Evolutionary conservation across 192 early-diverging fungal genomes (phyloP).

Genomic region (Phycomyces nitens): DNA sequence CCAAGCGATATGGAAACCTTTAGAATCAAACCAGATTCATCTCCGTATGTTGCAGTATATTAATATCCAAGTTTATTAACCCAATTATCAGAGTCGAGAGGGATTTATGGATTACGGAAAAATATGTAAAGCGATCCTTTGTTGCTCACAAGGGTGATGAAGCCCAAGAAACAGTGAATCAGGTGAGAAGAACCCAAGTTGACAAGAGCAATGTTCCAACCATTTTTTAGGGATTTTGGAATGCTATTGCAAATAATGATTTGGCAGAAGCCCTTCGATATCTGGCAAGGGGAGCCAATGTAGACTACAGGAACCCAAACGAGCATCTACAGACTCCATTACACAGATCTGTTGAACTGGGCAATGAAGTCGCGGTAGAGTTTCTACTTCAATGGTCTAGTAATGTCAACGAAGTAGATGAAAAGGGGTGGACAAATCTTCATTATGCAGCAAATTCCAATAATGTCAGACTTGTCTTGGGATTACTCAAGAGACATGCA

Average conservation of each 20-base stretch:
- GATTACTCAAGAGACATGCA: constrained; percentile 69
- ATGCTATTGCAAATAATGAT: constrained; percentile 55
- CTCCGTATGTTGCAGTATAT: constrained; percentile 28
- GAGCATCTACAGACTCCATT: constrained; percentile 59
- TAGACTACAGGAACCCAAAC: constrained; percentile 62
- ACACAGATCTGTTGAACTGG: constrained; percentile 58
- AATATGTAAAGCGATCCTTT: constrained; percentile 63
- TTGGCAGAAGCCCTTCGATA: constrained; percentile 54
- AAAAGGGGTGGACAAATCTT: constrained; percentile 63
- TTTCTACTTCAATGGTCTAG: constrained; percentile 79
- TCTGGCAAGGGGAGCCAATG: constrained; percentile 69
- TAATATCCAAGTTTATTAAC: not conserved
- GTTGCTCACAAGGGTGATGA: constrained; percentile 31
- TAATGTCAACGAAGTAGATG: constrained; percentile 62
- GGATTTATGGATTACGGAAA: constrained; percentile 60
- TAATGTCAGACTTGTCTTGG: constrained; percentile 62
- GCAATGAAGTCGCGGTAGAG: constrained; percentile 71
- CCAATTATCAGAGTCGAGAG: constrained; percentile 43
- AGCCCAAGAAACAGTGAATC: constrained; percentile 25
- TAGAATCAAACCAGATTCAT: constrained; percentile 40
- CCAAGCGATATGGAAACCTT: constrained; percentile 40
- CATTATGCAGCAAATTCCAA: constrained; percentile 75
- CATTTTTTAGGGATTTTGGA: constrained; percentile 48
- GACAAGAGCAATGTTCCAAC: not conserved
- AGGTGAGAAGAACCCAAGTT: constrained; percentile 11